Evolutionary conservation across 129 eudicot genomes (phyloP), one percentile per base, ranked within the genome.

Genomic region (Flaveria bidentis): DNA sequence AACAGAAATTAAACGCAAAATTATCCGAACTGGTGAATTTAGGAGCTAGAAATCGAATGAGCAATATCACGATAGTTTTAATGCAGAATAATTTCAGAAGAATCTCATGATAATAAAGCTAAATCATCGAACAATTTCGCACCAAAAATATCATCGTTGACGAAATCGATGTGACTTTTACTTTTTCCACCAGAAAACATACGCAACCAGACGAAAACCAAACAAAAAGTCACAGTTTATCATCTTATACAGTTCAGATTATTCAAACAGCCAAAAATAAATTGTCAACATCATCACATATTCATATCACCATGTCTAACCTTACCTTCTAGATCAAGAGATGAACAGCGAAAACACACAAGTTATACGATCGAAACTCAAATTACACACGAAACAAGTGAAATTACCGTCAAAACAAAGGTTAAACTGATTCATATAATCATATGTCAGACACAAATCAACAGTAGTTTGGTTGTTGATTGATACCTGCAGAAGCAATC

Each of bases 131-230:
- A 57, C 67, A 77, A 69, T 57, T 41, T 57, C 60, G 69, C 50
- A 47, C 75, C 69, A 45, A 79, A 63, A 64, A 39, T 11, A 44
- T 18, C 78, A 41, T n/a, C 78, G 69, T 80, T 26, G 79, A 80
- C 62, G 36, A 73, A 72, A 22, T 72, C 9, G 17, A 64, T 42
- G 41, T 9, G 47, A 14, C 67, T 72, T 79, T 79, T 72, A 79
- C 83, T 63, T 62, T 47, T 79, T 79, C 56, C 56, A 72, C 44
- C 67, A 51, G 42, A 51, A 51, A 20, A 62, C 78, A 79, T 33
- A 71, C 82, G 17, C 65, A 71, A 64, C 8, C 9, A n/a, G 25
- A 71, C 72, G 55, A 60, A 71, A 78, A 60, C 26, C 53, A 47
- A 33, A 78, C 9, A 50, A 71, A 79, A 71, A 23, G 70, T 30